Base-by-base conservation (phyloP, 2,329 filamentous ascomycete species). In the Massarina eburnea region DNA sequence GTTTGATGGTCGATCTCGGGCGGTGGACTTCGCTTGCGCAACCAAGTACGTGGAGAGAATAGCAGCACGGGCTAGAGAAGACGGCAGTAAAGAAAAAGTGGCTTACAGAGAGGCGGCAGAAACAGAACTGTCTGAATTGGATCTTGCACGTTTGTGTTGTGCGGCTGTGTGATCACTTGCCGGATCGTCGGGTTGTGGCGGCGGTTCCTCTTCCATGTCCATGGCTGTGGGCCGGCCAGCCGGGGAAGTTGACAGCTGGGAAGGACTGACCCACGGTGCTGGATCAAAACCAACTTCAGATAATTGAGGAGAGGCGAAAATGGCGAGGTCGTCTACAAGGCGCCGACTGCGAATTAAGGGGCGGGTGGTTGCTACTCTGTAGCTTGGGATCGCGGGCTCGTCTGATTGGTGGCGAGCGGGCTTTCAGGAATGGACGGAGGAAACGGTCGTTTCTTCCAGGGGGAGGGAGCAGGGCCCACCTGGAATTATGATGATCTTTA, bases 101-200 rank as follows among this genome's bases (percentile, higher is more conserved):
- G 18, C 66, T 58, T 67, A 68, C 66, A 60, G 59, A 34, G 66
- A 68, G 41, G 64, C 62, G 22, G 54, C 38, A 4, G 66, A 67
- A 32, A 59, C 58, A 41, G 65, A 68, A 41, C 55, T 64, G 37
- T 58, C 58, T 49, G 66, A 68, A 52, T 61, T 53, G 52, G 61
- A 49, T 52, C 64, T 58, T 32, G 49, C 47, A 43, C 64, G 66
- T 58, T 67, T 68, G 52, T 58, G 57, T 56, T 54, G 58, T 58
- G 58, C 54, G 56, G 54, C 56, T 57, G 61, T 68, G 59, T 60
- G 60, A 67, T 64, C 56, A 56, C 53, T 59, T 57, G 57, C 66
- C 65, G 51, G 51, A 51, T 57, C 56, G 51, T 62, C 65, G 66
- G 66, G 64, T 63, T 50, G 64, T 67, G 66, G 65, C 66, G 58